These are phyloP conservation scores for Candida parachauliodes DNA, from an alignment of 805 yeast species.

Conservation along the genomic window DNA sequence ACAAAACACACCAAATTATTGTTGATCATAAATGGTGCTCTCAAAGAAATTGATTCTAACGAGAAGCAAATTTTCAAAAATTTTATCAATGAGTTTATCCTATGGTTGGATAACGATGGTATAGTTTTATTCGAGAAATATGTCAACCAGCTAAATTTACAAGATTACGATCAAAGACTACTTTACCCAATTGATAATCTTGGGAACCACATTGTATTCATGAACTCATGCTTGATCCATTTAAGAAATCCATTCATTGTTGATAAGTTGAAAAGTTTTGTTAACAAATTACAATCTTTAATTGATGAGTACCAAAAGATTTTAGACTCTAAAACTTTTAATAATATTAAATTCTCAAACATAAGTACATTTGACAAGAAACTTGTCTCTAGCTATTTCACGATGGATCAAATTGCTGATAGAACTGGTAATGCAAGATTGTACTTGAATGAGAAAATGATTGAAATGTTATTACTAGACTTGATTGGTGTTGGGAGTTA, in stretches of 20 bases:
- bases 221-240: conserved; percentile 16
- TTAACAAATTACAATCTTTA: conserved; percentile 14
- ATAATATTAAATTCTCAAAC: conserved; percentile 33
- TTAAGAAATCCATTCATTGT: conserved; percentile 39
- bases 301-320: conserved; percentile 14
- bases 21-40: conserved; percentile 14
- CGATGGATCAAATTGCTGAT: conserved; percentile 31
- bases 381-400: conserved; percentile 37
- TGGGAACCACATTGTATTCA: conserved; percentile 25
- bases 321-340: conserved; percentile 18
- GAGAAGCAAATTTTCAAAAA: conserved; percentile 29
- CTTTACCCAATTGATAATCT: conserved; percentile 28
- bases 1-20: conserved; percentile 34
- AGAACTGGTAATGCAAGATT: conserved; percentile 23
- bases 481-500: conserved; percentile 19
- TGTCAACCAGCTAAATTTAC: conserved; percentile 3
- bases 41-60: conserved; percentile 14
- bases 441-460: conserved; percentile 11
- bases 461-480: conserved; percentile 35
- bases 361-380: conserved; percentile 25
- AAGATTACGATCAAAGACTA: conserved; percentile 9
- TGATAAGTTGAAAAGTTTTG: conserved; percentile 23
- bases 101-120: conserved; percentile 36
- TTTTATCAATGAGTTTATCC: conserved; percentile 35
- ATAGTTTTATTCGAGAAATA: conserved; percentile 33